Evolutionary conservation across 2,329 filamentous ascomycete genomes (phyloP).

Genomic region (Cryphonectria parasitica): DNA sequence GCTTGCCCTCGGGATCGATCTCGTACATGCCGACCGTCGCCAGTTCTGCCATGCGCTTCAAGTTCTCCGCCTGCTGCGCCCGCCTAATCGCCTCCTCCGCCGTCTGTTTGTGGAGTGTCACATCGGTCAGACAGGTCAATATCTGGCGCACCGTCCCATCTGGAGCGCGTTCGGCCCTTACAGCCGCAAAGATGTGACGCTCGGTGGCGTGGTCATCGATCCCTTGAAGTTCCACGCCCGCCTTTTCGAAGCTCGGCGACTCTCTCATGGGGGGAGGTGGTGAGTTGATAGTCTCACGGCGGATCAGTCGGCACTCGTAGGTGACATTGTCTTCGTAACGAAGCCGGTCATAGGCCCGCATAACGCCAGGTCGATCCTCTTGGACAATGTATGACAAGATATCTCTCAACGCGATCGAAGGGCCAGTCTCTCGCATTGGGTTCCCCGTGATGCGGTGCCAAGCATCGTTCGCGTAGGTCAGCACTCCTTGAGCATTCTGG

Average conservation of each 20-base stretch:
- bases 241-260: conserved; percentile 44
- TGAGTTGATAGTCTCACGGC: conserved; percentile 36
- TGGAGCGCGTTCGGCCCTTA: conserved; percentile 49
- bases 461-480: conserved; percentile 73
- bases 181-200: conserved; percentile 51
- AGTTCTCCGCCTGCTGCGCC: conserved; percentile 56
- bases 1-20: conserved; percentile 53
- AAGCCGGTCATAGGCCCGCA: conserved; percentile 47
- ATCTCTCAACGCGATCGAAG: conserved; percentile 36
- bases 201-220: conserved; percentile 40
- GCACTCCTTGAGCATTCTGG: conserved; percentile 64
- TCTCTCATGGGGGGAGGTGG: conserved; percentile 37
- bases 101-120: conserved; percentile 53
- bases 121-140: conserved; percentile 55
- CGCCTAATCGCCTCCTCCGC: conserved; percentile 53
- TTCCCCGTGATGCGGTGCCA: conserved; percentile 60
- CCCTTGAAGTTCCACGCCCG: conserved; percentile 39
- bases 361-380: conserved; percentile 48
- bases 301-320: conserved; percentile 49
- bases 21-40: conserved; percentile 61
- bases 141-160: conserved; percentile 50
- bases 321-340: conserved; percentile 44
- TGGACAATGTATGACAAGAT: conserved; percentile 51
- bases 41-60: conserved; percentile 58
- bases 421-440: conserved; percentile 37